Base-by-base conservation (phyloP, 2,329 filamentous ascomycete genomes). In the Calonectria montana region DNA sequence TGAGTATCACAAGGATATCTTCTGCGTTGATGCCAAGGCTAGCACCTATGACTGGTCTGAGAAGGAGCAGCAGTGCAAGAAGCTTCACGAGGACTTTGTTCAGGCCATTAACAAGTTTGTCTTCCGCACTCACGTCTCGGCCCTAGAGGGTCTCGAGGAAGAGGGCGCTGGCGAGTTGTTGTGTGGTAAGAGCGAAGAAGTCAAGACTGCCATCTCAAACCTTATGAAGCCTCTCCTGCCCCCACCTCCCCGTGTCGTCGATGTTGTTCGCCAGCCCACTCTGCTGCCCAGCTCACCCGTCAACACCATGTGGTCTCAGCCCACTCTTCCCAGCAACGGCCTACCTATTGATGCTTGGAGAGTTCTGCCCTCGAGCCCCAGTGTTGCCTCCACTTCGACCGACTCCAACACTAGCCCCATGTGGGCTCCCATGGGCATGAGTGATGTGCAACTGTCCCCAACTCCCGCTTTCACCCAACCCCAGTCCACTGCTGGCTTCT, bases 81-180 rank as follows among this genome's bases (percentile, higher is more conserved):
- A 98, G 88, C 89, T 98, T 79, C 97, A 98, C 83, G 95, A 98
- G 73, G 95, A 98, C 81, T 98, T 98, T 81, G 90, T 98, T 76
- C 96, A 98, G 86, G 94, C 96, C 76, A 93, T 96, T 87, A 99
- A 99, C 91, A 96, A 94, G 85, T 99, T 97, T 81, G 96, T 99
- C 81, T 99, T 94, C 86, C 93, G 95, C 81, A 96, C 96, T 18
- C 92, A 94, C 80, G 95, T 94, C 75, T 92, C 93, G 73, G 97
- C 96, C 55, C 90, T 99, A 66, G 97, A 99, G 86, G 97, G 97
- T 69, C 89, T 98, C 76, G 97, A 99, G 87, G 97, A 98, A 86
- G 96, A 98, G 80, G 97, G 97, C 73, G 94, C 94, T 59, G 97
- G 97, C 74, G 97, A 99, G 87, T 89, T 99, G 76, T 91, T 98